phyloP scores from a whole-genome alignment of 2,329 filamentous ascomycete species.

The Fusarium sp. region DNA sequence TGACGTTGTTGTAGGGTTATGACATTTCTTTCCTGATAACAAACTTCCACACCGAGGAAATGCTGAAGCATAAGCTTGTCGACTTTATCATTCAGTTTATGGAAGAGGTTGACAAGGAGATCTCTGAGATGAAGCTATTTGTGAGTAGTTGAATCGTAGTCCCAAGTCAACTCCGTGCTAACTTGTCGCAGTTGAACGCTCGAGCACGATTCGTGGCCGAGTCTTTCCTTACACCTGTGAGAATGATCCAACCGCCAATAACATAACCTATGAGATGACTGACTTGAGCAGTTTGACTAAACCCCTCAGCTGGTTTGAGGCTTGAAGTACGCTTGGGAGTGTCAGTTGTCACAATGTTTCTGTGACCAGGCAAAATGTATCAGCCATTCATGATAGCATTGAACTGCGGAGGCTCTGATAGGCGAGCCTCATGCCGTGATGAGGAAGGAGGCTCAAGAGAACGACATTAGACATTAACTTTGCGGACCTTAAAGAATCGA shows the following conservation, averaged over 20 bases:
- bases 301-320: constrained; percentile 35
- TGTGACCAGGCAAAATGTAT: constrained; percentile 19
- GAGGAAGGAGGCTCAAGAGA: constrained; percentile 19
- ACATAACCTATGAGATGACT: background rate
- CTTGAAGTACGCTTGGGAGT: constrained; percentile 27
- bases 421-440: constrained; percentile 11
- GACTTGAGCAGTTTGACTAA: constrained; percentile 48
- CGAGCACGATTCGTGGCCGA: constrained; percentile 97
- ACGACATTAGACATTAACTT: constrained; percentile 39
- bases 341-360: constrained; percentile 20
- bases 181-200: constrained; percentile 79
- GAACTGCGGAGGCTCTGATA: constrained; percentile 8
- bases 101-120: constrained; percentile 99
- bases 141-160: constrained; percentile 63
- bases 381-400: constrained; percentile 20
- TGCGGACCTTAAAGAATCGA: constrained; percentile 30
- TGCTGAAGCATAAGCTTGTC: constrained; percentile 98
- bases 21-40: constrained; percentile 99
- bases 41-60: constrained; percentile 98
- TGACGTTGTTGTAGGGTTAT: constrained; percentile 73
- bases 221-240: constrained; percentile 94
- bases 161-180: background rate
- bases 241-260: constrained; percentile 29
- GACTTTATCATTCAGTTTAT: constrained; percentile 99
- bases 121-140: constrained; percentile 99